Evolutionary conservation across 2,329 filamentous ascomycete species (phyloP).

Genomic region (Ophiostoma sp.): DNA sequence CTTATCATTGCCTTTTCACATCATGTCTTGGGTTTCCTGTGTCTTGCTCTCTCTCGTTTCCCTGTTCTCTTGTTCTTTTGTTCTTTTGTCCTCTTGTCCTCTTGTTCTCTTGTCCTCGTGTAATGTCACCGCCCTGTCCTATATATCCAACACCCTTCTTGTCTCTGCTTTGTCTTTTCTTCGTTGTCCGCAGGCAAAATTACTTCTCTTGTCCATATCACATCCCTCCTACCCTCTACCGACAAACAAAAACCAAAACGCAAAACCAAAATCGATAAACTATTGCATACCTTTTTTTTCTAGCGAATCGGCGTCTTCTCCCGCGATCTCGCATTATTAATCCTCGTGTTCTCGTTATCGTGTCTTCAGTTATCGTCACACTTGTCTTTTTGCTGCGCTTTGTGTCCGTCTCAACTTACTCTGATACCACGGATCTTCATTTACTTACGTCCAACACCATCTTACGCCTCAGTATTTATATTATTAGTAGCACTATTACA

Average conservation of each 20-base stretch:
- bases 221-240: background rate
- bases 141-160: slow-evolving; percentile 10
- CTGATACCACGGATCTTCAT: too few species aligned
- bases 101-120: background rate
- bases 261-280: background rate
- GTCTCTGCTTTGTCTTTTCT: background rate
- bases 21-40: background rate
- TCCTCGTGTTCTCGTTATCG: background rate
- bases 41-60: background rate
- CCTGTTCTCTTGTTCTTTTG: background rate
- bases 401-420: too few species aligned
- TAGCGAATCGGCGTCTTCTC: background rate
- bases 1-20: background rate
- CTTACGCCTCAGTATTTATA: too few species aligned
- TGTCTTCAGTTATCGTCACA: background rate
- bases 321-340: background rate
- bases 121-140: background rate
- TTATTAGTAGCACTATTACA: too few species aligned
- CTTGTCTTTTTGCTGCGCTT: background rate
- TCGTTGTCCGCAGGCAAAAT: background rate
- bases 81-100: background rate
- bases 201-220: background rate
- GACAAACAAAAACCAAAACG: background rate
- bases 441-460: too few species aligned
- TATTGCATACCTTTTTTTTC: background rate